Conservation (phyloP, 2,329 filamentous ascomycete species). For the Cladosporium sp. region DNA sequence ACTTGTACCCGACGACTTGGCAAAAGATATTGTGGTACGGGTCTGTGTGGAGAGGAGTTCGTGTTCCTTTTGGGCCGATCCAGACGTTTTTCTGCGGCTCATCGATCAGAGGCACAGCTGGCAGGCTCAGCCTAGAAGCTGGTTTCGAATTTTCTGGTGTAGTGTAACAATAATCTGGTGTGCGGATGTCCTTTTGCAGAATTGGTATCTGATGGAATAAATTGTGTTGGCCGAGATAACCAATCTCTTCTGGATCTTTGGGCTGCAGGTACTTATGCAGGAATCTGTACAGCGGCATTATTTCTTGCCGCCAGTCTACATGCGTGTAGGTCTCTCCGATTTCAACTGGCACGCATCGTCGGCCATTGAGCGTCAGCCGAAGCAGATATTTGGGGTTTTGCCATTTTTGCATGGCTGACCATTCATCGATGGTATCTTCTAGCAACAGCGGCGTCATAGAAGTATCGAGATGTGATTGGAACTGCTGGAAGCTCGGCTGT, state of each 20-base stretch:
- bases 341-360: slow-evolving; percentile 80
- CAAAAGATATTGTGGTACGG: slow-evolving; percentile 89
- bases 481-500: slow-evolving; percentile 19
- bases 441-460: slow-evolving; percentile 61
- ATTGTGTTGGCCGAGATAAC: slow-evolving; percentile 89
- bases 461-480: slow-evolving; percentile 27
- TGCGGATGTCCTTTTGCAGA: slow-evolving; percentile 68
- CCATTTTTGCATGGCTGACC: slow-evolving; percentile 82
- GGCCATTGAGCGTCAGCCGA: slow-evolving; percentile 67
- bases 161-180: slow-evolving; percentile 83
- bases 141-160: slow-evolving; percentile 52
- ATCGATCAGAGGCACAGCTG: slow-evolving; percentile 26
- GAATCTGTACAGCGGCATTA: slow-evolving; percentile 72
- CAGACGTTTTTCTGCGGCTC: slow-evolving; percentile 80
- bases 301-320: slow-evolving; percentile 74
- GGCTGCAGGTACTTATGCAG: slow-evolving; percentile 57
- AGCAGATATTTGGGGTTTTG: slow-evolving; percentile 68
- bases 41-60: slow-evolving; percentile 90
- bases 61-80: slow-evolving; percentile 84
- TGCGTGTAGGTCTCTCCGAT: slow-evolving; percentile 81
- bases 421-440: slow-evolving; percentile 59
- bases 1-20: slow-evolving; percentile 87
- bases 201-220: slow-evolving; percentile 77
- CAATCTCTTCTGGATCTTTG: slow-evolving; percentile 39
- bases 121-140: slow-evolving; percentile 20